phyloP scores from a whole-genome alignment of 192 early-diverging fungal genomes.

The Backusella psychrophila region DNA sequence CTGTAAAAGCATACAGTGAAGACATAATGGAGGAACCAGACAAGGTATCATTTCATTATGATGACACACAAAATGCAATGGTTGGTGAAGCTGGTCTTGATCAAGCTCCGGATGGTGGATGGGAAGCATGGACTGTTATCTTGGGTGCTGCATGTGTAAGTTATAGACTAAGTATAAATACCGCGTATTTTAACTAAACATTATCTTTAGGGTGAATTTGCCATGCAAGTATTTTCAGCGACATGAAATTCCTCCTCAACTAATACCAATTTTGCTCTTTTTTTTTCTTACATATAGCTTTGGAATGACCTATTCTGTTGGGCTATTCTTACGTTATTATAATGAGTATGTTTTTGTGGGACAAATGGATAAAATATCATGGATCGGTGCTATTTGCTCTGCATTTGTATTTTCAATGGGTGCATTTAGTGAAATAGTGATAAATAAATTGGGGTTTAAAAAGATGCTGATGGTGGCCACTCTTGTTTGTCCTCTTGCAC shows the following conservation, averaged over 20 bases:
- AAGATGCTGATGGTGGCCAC: conserved; percentile 47
- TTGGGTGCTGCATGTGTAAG: conserved; percentile 41
- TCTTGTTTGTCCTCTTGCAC: conserved; percentile 35
- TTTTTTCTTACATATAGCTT: background rate
- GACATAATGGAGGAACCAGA: background rate
- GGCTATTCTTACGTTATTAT: conserved; percentile 20
- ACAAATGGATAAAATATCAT: conserved; percentile 37
- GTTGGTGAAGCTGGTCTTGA: background rate
- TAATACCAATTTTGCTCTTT: background rate
- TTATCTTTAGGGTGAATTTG: background rate
- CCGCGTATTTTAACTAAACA: background rate
- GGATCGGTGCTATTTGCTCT: conserved; percentile 45
- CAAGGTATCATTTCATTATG: background rate
- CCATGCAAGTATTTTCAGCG: background rate
- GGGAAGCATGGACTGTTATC: conserved; percentile 37
- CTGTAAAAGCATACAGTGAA: background rate
- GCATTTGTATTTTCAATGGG: conserved; percentile 42
- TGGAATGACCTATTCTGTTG: background rate
- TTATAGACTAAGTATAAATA: background rate
- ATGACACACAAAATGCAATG: background rate
- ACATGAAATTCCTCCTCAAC: background rate
- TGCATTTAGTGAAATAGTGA: conserved; percentile 24
- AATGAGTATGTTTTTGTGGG: conserved; percentile 34
- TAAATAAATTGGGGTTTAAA: conserved; percentile 47
- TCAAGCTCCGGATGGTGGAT: conserved; percentile 43